Evolutionary conservation across 208 protist species (phyloP), one percentile per base, ranked within the genome.

Genomic region (Acanthamoeba rhysodes): DNA sequence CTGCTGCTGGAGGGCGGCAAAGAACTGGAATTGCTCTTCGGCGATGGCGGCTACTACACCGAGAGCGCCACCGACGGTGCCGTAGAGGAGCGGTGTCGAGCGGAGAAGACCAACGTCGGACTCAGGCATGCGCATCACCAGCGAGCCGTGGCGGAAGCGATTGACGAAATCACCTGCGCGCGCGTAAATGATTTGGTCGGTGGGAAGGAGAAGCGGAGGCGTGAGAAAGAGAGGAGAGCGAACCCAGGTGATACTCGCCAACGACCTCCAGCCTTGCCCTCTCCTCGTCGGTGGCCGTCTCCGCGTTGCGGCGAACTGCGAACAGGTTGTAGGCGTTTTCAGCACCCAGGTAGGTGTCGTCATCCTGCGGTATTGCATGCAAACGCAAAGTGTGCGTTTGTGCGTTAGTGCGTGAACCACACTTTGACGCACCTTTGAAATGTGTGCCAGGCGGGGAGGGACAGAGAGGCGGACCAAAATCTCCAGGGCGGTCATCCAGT

Each of bases 241-340:
- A 95, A 37, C 98, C 98, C 22, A 98, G 50, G 87, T 98, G 97
- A 87, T 95, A 98, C 64, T 97, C 96, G 18, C 97, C 97, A 20
- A 96, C 95, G 5, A 96, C 88, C n/a, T 97, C 97, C 6, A 98
- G 90, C 41, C 97, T n/a, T 14, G 34, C 57, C 22, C 97, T 85
- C 41, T 98, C 97, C 6, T 98, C 96, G 87, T 98, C 98, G 14
- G 90, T 97, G 0, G 97, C 64, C 32, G 97, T 95, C 37, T 97
- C 97, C 18, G 66, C 72, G 78, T 98, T 98, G 62, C 95, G 95
- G 32, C 85, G 34, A 0, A 96, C 50, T 0, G 96, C 96, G 94
- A 98, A 96, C 9, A 98, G 90, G 91, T 98, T 98, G 78, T 87
- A 96, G 20, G 48, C 55, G 57, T 97, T 97, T 37, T 98, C 98